Conservation (phyloP, 257 asterid species). For the Solanum pimpinellifolium region DNA sequence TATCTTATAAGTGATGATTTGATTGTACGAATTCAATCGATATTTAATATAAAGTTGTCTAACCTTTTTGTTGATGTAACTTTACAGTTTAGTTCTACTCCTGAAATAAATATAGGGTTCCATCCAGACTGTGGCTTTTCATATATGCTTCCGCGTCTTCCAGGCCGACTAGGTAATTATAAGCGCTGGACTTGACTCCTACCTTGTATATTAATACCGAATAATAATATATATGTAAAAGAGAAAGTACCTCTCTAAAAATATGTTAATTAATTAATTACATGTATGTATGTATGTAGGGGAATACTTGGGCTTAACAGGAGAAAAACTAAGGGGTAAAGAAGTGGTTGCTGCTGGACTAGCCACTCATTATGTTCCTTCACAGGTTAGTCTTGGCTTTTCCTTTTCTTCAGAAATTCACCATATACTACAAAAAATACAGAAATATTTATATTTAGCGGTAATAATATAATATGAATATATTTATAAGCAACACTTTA, state of each 20-base stretch:
- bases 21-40: too few relatives aligned
- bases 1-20: too few relatives aligned
- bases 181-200: not conserved
- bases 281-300: conserved; percentile 20
- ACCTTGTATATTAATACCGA: not conserved
- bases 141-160: conserved; percentile 59
- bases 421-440: not conserved
- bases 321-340: conserved; percentile 68
- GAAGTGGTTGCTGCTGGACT: conserved; percentile 75
- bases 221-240: too few relatives aligned
- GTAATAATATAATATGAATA: too few relatives aligned
- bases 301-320: conserved; percentile 77
- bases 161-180: conserved; percentile 54
- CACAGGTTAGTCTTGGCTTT: conserved; percentile 19
- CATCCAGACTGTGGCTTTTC: conserved; percentile 92
- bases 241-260: not conserved
- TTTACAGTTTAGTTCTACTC: conserved; percentile 67
- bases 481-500: not conserved
- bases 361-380: conserved; percentile 82
- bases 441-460: too few relatives aligned
- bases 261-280: not conserved
- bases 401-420: not conserved
- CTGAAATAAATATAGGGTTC: conserved; percentile 88
- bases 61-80: not conserved
- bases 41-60: not conserved